These are phyloP conservation scores for Anacardium occidentale DNA, from an alignment of 345 rosid genomes.

Conservation along the genomic window DNA sequence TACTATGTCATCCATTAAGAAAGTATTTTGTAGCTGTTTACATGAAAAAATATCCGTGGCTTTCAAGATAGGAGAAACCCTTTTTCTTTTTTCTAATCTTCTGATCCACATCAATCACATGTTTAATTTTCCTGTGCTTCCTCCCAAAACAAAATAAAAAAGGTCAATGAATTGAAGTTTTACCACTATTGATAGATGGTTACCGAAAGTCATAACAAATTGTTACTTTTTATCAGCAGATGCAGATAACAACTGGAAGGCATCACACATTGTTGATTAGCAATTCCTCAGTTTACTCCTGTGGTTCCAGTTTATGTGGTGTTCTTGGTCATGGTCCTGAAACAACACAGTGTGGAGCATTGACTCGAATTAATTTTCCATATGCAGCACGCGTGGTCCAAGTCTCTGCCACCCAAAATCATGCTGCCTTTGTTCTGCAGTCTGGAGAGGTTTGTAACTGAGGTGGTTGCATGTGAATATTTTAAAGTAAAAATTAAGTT, in stretches of 20 bases:
- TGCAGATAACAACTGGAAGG: slow-evolving; percentile 93
- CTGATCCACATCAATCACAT: background rate
- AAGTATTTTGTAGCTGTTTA: background rate
- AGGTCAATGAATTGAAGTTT: background rate
- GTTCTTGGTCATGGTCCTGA: slow-evolving; percentile 95
- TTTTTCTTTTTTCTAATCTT: background rate
- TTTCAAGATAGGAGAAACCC: background rate
- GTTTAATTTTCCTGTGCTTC: background rate
- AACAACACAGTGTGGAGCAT: slow-evolving; percentile 86
- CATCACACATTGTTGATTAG: slow-evolving; percentile 84
- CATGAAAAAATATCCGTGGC: background rate
- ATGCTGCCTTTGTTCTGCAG: slow-evolving; percentile 79
- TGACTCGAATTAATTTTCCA: slow-evolving; percentile 70
- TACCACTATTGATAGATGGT: background rate
- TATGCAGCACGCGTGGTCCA: slow-evolving; percentile 57
- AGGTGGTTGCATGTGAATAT: background rate
- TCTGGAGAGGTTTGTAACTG: slow-evolving; percentile 79
- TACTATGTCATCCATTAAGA: background rate
- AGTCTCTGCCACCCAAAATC: slow-evolving; percentile 91
- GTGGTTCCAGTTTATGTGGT: slow-evolving; percentile 87
- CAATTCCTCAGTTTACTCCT: slow-evolving; percentile 83
- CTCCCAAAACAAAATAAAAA: background rate
- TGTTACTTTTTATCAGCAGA: slow-evolving; percentile 45
- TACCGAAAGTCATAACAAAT: slow-evolving; percentile 16
- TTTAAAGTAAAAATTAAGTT: background rate